Percentiles rank a stretch among this genome's conserved stretches.
phyloP scores from a whole-genome alignment of 139 green algal genomes.

The Tetraselmis striata region DNA sequence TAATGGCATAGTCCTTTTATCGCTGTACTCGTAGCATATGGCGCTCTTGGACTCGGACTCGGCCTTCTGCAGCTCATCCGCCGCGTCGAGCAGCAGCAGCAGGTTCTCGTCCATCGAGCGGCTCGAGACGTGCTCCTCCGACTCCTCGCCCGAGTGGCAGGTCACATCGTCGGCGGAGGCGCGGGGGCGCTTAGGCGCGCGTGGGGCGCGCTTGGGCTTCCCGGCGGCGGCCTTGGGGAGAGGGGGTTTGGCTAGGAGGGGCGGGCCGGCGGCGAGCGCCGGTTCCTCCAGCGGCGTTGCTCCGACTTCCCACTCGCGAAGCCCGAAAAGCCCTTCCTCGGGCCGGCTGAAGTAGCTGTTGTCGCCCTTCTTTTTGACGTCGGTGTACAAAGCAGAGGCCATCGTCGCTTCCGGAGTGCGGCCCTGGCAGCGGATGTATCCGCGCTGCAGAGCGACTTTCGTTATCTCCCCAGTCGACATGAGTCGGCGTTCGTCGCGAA shows the following conservation, averaged over 20 bases:
- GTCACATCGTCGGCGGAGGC: background rate
- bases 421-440: slow-evolving; percentile 59
- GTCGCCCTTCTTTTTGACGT: slow-evolving; percentile 70
- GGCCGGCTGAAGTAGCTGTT: slow-evolving; percentile 62
- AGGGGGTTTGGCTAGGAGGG: no score
- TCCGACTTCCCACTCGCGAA: slow-evolving; percentile 67
- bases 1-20: no score
- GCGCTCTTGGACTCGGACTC: background rate
- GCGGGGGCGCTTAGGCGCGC: no score
- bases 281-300: slow-evolving; percentile 22
- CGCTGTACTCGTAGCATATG: no score
- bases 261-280: no score
- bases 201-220: no score
- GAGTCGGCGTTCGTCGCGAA: slow-evolving; percentile 54
- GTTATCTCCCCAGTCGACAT: slow-evolving; percentile 65
- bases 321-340: slow-evolving; percentile 75
- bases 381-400: slow-evolving; percentile 76
- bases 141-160: background rate
- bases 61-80: background rate
- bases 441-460: slow-evolving; percentile 45
- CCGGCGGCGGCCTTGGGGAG: background rate
- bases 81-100: background rate
- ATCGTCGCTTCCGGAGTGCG: slow-evolving; percentile 83
- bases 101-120: background rate
- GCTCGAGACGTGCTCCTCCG: background rate